Conservation (phyloP, 306 rosid species). For the Ochetophila trinervis region DNA sequence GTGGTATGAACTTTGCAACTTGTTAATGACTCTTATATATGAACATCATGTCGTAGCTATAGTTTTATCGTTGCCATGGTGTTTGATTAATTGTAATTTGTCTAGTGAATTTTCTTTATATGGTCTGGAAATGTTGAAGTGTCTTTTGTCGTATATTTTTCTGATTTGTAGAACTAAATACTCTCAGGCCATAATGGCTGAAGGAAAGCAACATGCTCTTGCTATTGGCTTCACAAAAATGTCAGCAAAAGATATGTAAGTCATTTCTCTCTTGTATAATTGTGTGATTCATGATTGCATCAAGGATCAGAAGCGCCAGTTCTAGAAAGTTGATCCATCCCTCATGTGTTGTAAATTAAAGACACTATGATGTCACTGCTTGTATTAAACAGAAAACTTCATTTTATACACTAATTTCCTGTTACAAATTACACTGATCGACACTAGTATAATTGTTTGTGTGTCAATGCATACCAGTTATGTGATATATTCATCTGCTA, state of each 20-base stretch:
- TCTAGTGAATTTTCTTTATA: slow-evolving; percentile 13
- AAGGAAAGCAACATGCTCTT: slow-evolving; percentile 98
- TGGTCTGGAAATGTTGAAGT: slow-evolving; percentile 13
- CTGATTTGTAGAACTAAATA: slow-evolving; percentile 28
- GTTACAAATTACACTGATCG: not conserved
- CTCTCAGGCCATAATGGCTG: slow-evolving; percentile 96
- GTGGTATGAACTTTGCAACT: slow-evolving; percentile 55
- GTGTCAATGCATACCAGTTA: not conserved
- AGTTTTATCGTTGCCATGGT: not conserved
- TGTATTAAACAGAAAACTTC: not conserved
- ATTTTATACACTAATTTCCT: not conserved
- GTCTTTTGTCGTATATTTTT: slow-evolving; percentile 9
- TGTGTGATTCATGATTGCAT: not conserved
- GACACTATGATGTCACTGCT: not conserved
- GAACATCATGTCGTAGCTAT: not conserved
- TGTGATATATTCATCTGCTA: not conserved
- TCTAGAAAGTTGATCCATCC: not conserved
- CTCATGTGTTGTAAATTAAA: not conserved
- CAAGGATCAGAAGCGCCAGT: not conserved
- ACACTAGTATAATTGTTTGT: not conserved
- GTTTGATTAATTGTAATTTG: slow-evolving; percentile 3
- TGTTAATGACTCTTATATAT: not conserved
- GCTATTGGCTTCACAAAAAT: slow-evolving; percentile 97
- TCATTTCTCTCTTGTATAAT: slow-evolving; percentile 16
- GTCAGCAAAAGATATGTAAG: slow-evolving; percentile 97